Conservation (phyloP, 345 rosid genomes). For the Gossypium thurberi region DNA sequence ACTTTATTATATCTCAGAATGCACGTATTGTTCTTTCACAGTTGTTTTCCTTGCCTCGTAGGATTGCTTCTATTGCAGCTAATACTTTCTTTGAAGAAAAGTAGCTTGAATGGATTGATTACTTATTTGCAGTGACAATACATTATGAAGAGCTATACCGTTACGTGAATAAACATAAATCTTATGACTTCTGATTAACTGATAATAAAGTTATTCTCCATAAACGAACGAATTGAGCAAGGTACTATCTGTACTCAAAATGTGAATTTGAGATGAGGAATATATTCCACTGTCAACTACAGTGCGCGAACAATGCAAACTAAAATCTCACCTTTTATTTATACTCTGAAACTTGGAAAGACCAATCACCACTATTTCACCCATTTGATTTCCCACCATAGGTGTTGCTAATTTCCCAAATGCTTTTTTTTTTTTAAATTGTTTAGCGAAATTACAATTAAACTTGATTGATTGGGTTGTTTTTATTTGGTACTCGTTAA, state of each 20-base stretch:
- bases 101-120: not conserved
- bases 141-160: not conserved
- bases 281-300: not conserved
- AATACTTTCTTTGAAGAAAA: not conserved
- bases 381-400: no score
- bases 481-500: no score
- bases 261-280: not conserved
- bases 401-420: no score
- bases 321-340: no score
- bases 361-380: no score
- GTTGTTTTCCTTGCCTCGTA: not conserved
- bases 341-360: no score
- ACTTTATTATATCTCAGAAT: conserved; percentile 5
- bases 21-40: not conserved
- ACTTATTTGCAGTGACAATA: not conserved
- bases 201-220: not conserved
- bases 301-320: no score
- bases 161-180: not conserved
- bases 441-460: no score
- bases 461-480: no score
- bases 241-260: not conserved
- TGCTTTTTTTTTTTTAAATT: no score
- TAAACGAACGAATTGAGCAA: conserved; percentile 5
- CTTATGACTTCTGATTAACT: not conserved
- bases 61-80: not conserved